phyloP scores from a whole-genome alignment of 2,329 filamentous ascomycete genomes.

The Chaetomium sp. region DNA sequence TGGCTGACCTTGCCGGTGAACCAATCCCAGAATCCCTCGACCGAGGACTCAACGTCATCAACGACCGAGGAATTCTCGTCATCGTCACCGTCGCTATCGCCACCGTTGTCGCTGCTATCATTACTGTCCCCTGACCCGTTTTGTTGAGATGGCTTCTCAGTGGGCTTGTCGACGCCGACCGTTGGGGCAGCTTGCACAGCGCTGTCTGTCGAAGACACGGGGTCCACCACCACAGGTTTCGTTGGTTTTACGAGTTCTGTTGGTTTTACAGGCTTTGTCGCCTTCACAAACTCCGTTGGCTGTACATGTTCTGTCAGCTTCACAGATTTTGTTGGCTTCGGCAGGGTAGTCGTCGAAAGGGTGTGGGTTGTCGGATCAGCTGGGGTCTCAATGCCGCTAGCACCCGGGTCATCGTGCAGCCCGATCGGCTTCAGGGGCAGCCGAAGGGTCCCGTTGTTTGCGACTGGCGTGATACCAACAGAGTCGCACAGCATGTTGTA shows the following conservation, averaged over 20 bases:
- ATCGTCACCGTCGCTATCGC: not conserved
- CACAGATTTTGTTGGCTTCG: not conserved
- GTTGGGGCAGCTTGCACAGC: conserved; percentile 8
- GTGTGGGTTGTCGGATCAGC: conserved; percentile 42
- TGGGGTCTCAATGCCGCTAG: conserved; percentile 40
- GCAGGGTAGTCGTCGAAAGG: conserved; percentile 10
- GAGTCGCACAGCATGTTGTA: conserved; percentile 95
- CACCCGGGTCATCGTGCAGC: conserved; percentile 50
- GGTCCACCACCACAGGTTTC: conserved; percentile 12
- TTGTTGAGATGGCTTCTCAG: conserved; percentile 20
- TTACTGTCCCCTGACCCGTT: conserved; percentile 12
- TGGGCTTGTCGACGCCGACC: conserved; percentile 22
- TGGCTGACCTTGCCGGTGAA: conserved; percentile 41
- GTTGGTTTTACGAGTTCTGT: no score
- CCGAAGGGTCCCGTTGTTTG: conserved; percentile 83
- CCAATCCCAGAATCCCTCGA: conserved; percentile 45
- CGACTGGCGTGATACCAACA: conserved; percentile 61
- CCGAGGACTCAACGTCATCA: conserved; percentile 25
- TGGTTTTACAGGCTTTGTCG: no score
- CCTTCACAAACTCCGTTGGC: no score
- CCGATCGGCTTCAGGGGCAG: conserved; percentile 61
- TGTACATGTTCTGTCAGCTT: no score
- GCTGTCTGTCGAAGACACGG: conserved; percentile 14
- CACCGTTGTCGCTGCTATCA: not conserved
- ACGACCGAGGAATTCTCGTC: conserved; percentile 24